These are phyloP conservation scores for Colletotrichum magnum DNA, from an alignment of 2,329 filamentous ascomycete species.

Conservation along the genomic window DNA sequence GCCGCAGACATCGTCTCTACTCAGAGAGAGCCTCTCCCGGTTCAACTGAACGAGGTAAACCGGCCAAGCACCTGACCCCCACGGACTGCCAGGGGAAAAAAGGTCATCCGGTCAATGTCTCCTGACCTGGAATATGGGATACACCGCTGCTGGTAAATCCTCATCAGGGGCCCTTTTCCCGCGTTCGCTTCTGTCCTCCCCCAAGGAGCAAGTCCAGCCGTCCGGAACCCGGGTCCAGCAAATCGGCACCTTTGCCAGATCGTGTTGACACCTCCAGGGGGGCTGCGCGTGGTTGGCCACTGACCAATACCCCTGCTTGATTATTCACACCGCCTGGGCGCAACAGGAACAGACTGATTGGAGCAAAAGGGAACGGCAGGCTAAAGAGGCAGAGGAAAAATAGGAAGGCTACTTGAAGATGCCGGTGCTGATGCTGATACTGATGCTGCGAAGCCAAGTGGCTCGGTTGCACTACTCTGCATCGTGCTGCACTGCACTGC, in stretches of 20 bases:
- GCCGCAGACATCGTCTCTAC: not conserved
- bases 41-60: slow-evolving; percentile 5
- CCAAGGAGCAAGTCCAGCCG: slow-evolving; percentile 36
- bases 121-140: slow-evolving; percentile 23
- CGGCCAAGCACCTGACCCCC: slow-evolving; percentile 30
- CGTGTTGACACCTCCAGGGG: slow-evolving; percentile 25
- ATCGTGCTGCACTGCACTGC: not conserved
- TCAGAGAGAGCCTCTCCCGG: not conserved
- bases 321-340: slow-evolving; percentile 37
- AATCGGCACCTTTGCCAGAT: slow-evolving; percentile 40
- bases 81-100: slow-evolving; percentile 32
- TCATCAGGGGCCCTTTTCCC: not conserved
- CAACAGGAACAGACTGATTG: slow-evolving; percentile 1
- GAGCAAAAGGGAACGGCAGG: not conserved
- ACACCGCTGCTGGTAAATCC: slow-evolving; percentile 18
- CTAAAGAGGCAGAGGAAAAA: not conserved
- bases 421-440: not conserved
- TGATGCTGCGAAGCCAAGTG: slow-evolving; percentile 12
- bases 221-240: slow-evolving; percentile 33
- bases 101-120: slow-evolving; percentile 29
- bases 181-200: not conserved
- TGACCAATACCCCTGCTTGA: slow-evolving; percentile 31
- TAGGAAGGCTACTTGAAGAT: slow-evolving; percentile 26
- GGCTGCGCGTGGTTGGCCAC: not conserved
- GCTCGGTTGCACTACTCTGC: not conserved